A percentile compares a stretch with the other conserved stretches of the same genome.
Conservation (phyloP, 2,329 filamentous ascomycete genomes). For the Diaporthe citrichinensis region DNA sequence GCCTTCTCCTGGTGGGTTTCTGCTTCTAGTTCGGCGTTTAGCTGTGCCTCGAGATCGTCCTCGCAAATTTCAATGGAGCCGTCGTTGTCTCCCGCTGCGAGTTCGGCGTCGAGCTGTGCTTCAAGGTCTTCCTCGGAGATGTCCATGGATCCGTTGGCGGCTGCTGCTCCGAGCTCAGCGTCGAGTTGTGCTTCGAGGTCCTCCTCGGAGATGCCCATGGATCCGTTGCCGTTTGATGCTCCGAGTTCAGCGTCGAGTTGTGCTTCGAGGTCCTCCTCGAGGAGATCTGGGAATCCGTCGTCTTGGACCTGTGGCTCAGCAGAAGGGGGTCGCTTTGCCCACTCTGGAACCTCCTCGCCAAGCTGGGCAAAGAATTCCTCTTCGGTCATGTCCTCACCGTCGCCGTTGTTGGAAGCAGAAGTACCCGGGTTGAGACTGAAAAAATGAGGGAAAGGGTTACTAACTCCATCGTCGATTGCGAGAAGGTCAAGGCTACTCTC, state of each 20-base stretch:
- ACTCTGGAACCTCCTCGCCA: not conserved
- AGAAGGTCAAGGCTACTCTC: conserved; percentile 18
- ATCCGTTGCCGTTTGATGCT: not conserved
- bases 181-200: not conserved
- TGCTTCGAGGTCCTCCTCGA: not conserved
- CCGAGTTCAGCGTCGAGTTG: not conserved
- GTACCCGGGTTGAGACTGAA: not conserved
- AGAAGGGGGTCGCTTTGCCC: not conserved
- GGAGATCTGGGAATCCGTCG: not conserved
- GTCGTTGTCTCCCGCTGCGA: no score
- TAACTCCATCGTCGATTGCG: conserved; percentile 10
- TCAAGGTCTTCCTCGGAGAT: not conserved
- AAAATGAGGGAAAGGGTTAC: not conserved
- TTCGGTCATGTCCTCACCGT: conserved; percentile 19
- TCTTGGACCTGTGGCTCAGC: not conserved
- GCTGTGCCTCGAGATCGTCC: not conserved
- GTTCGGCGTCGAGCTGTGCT: not conserved
- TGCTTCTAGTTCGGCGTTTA: conserved; percentile 1
- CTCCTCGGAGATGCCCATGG: not conserved
- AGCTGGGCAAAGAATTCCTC: conserved; percentile 13
- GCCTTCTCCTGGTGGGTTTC: not conserved
- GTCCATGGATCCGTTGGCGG: not conserved
- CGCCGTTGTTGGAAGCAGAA: not conserved
- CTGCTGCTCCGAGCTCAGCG: not conserved
- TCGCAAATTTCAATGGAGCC: no score